Evolutionary conservation across 2,329 filamentous ascomycete species (phyloP).

Genomic region (Talaromyces sp.): DNA sequence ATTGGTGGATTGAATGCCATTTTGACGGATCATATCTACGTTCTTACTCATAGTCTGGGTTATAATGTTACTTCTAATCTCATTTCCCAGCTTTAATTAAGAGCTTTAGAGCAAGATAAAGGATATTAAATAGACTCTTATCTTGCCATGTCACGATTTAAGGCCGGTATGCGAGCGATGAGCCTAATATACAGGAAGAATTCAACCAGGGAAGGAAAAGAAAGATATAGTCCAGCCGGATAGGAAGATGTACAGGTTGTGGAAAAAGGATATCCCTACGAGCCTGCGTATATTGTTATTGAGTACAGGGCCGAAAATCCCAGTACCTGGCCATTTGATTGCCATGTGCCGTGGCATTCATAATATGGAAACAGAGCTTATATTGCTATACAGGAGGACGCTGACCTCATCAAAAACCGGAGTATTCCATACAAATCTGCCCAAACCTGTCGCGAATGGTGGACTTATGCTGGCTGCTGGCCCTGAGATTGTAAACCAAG

Average conservation of each 20-base stretch:
- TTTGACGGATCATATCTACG: no score
- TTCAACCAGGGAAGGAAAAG: no score
- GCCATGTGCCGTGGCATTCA: slow-evolving; percentile 35
- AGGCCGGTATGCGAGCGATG: no score
- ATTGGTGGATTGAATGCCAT: no score
- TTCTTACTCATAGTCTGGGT: no score
- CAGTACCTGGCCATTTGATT: slow-evolving; percentile 41
- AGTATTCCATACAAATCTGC: background rate
- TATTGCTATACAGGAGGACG: background rate
- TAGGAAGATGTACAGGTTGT: background rate
- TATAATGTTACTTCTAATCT: no score
- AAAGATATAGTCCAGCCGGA: no score
- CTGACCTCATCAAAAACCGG: background rate
- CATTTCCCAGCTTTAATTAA: no score
- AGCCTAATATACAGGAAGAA: no score
- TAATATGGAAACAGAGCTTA: background rate
- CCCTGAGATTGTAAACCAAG: background rate
- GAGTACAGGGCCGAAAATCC: slow-evolving; percentile 42
- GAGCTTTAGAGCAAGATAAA: no score
- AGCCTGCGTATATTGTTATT: slow-evolving; percentile 30
- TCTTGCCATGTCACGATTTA: no score
- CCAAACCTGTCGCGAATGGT: background rate
- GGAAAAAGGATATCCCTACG: background rate
- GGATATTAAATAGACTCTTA: no score
- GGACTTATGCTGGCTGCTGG: background rate